Conservation (phyloP, 371 early-diverging fungal genomes). For the Mucor indicus region DNA sequence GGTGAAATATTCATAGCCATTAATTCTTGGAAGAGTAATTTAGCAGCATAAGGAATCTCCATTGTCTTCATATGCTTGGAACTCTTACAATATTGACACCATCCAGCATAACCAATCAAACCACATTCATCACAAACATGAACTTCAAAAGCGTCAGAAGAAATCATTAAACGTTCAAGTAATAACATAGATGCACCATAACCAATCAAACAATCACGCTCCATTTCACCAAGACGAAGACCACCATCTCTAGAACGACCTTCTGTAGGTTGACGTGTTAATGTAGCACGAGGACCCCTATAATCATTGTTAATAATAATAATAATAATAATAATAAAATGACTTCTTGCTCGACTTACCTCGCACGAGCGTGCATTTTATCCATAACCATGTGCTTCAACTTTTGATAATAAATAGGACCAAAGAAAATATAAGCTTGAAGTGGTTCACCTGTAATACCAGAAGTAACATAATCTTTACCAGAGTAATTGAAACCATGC, state of each 20-base stretch:
- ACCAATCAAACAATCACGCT: slow-evolving; percentile 98
- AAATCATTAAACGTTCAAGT: slow-evolving; percentile 94
- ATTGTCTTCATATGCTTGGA: slow-evolving; percentile 83
- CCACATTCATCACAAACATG: slow-evolving; percentile 94
- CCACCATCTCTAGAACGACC: slow-evolving; percentile 99
- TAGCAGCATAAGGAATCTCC: slow-evolving; percentile 97
- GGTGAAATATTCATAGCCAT: slow-evolving; percentile 98
- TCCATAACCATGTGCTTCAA: slow-evolving; percentile 99
- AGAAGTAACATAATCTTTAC: slow-evolving; percentile 98
- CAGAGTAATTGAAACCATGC: slow-evolving; percentile 97
- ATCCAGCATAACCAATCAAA: slow-evolving; percentile 89
- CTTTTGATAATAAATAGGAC: slow-evolving; percentile 98
- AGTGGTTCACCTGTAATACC: slow-evolving; percentile 93
- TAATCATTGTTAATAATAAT: slow-evolving; percentile 1
- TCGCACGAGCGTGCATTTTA: slow-evolving; percentile 98
- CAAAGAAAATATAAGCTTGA: slow-evolving; percentile 97
- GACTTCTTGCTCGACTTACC: slow-evolving; percentile 36
- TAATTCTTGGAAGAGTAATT: slow-evolving; percentile 95
- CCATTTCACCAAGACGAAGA: slow-evolving; percentile 99
- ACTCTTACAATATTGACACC: slow-evolving; percentile 96
- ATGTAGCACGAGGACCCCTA: slow-evolving; percentile 92
- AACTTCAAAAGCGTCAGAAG: slow-evolving; percentile 93
- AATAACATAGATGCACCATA: slow-evolving; percentile 95
- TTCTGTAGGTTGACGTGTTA: slow-evolving; percentile 99
- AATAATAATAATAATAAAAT: neutral